phyloP scores from a whole-genome alignment of 768 basidiomycete species.

The Suillus discolor region DNA sequence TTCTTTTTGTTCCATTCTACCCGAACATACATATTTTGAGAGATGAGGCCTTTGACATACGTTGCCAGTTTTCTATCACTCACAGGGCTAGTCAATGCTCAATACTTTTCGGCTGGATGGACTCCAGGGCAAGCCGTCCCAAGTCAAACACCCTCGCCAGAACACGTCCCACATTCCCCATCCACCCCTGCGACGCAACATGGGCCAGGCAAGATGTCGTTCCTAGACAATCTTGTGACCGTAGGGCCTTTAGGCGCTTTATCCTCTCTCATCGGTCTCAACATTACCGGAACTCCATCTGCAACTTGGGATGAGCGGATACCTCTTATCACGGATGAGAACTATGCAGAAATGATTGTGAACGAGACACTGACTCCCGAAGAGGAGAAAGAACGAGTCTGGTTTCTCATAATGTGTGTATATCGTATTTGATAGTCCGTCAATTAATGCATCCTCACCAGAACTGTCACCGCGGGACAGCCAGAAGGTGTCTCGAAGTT shows the following conservation, averaged over 20 bases:
- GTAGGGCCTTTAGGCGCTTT: conserved; percentile 56
- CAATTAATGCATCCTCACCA: conserved; percentile 25
- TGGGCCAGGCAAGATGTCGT: conserved; percentile 22
- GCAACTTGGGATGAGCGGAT: conserved; percentile 71
- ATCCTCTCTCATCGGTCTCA: conserved; percentile 64
- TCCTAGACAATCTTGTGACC: conserved; percentile 44
- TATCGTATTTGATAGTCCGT: conserved; percentile 2
- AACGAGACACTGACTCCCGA: conserved; percentile 67
- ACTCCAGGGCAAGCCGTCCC: conserved; percentile 64
- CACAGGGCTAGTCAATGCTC: conserved; percentile 44
- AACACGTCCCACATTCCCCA: conserved; percentile 26
- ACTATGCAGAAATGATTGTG: conserved; percentile 70
- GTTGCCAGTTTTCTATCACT: conserved; percentile 31
- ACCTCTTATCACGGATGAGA: conserved; percentile 80
- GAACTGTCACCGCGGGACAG: conserved; percentile 58
- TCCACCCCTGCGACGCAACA: conserved; percentile 26
- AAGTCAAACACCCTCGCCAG: conserved; percentile 19
- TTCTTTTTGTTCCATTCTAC: conserved; percentile 19
- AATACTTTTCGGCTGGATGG: conserved; percentile 87
- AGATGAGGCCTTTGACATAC: conserved; percentile 55
- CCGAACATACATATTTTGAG: conserved; percentile 25
- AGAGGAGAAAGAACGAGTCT: conserved; percentile 68
- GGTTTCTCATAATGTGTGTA: conserved; percentile 78
- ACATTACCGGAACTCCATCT: conserved; percentile 57
- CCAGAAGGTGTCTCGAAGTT: conserved; percentile 69